Conservation (phyloP, 139 green algal species). For the Micromonas pusilla region DNA sequence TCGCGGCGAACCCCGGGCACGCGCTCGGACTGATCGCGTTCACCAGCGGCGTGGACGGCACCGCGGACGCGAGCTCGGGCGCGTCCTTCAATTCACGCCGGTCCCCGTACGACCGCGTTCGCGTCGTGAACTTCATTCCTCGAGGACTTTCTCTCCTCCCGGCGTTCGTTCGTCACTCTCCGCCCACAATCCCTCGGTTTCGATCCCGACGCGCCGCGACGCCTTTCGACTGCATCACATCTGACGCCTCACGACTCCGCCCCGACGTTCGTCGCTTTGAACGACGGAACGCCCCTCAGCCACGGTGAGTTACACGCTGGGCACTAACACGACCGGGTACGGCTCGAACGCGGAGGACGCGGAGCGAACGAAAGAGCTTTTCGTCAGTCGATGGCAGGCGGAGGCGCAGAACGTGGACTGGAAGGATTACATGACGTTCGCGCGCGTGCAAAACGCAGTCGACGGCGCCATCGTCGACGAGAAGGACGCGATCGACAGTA, state of each 20-base stretch:
- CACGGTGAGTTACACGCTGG: neutral
- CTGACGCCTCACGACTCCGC: too few species aligned
- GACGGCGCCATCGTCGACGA: constrained; percentile 25
- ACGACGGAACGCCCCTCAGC: too few species aligned
- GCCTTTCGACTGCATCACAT: too few species aligned
- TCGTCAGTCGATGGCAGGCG: neutral
- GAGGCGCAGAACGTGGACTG: neutral
- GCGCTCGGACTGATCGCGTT: neutral
- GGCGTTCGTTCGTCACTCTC: too few species aligned
- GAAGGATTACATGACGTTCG: constrained; percentile 11
- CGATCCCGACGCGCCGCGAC: too few species aligned
- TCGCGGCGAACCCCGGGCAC: neutral
- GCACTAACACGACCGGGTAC: constrained; percentile 2
- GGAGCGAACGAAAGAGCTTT: neutral
- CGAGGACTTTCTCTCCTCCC: too few species aligned
- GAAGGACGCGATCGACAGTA: constrained; percentile 5
- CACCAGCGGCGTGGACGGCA: neutral
- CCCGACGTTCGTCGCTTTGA: too few species aligned
- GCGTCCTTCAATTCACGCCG: too few species aligned
- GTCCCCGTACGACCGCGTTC: too few species aligned
- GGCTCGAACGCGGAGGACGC: neutral
- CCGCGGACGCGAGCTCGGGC: neutral
- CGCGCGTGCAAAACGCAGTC: constrained; percentile 13
- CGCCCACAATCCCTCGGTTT: too few species aligned
- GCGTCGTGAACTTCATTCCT: too few species aligned